Percentiles rank a stretch among this genome's conserved stretches.
These are phyloP conservation scores for Coemansia sp. DNA, from an alignment of 192 early-diverging fungal species.

Conservation along the genomic window DNA sequence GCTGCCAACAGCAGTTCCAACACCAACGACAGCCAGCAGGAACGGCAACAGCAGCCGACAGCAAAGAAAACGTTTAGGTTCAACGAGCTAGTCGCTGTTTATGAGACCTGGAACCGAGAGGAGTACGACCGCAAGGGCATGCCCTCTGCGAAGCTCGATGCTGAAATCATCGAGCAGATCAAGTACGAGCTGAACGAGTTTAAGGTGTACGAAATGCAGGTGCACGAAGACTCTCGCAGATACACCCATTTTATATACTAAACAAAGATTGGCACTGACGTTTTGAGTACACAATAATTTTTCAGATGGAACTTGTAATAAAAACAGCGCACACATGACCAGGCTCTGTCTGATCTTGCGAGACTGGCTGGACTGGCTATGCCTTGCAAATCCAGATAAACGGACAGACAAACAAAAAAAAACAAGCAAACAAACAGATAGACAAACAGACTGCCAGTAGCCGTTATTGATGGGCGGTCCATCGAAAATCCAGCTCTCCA, in stretches of 20 bases:
- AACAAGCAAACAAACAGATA: no score
- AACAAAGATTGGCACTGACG: slow-evolving; percentile 5
- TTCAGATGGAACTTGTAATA: background rate
- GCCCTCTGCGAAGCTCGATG: slow-evolving; percentile 75
- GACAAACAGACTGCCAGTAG: background rate
- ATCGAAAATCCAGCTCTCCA: background rate
- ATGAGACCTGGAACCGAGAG: slow-evolving; percentile 66
- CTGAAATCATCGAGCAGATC: slow-evolving; percentile 81
- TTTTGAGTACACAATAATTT: background rate
- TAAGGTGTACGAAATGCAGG: slow-evolving; percentile 88
- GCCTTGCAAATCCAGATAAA: background rate
- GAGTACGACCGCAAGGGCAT: slow-evolving; percentile 92
- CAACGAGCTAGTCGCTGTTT: slow-evolving; percentile 58
- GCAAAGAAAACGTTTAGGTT: slow-evolving; percentile 36
- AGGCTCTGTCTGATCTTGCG: background rate
- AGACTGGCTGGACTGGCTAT: background rate
- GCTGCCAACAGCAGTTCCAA: background rate
- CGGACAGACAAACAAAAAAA: background rate
- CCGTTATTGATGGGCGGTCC: background rate
- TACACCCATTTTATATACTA: slow-evolving; percentile 75
- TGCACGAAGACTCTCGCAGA: slow-evolving; percentile 74
- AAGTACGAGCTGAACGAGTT: slow-evolving; percentile 94
- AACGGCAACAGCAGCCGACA: background rate
- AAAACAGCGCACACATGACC: background rate
- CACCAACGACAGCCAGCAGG: background rate